A percentile compares a stretch with the other conserved stretches of the same genome.
Conservation (phyloP, 1,284 basidiomycete genomes). For the Pyrrhoderma noxium region DNA sequence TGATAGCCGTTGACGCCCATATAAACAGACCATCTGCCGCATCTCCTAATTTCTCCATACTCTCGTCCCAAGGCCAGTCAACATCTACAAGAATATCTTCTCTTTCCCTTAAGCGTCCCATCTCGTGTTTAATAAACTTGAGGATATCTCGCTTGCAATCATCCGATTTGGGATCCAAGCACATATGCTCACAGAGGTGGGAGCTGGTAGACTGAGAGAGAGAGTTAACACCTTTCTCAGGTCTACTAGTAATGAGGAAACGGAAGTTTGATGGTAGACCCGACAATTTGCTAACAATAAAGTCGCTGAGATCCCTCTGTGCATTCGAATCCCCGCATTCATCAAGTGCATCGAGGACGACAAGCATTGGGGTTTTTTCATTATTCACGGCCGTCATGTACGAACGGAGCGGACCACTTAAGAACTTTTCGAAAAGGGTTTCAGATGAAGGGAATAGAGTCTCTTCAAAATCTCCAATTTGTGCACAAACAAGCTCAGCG, state of each 20-base stretch:
- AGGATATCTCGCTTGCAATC: background rate
- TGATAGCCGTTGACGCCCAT: slow-evolving; percentile 6
- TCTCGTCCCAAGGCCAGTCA: background rate
- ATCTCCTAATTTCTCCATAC: background rate
- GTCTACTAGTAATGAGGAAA: slow-evolving; percentile 1
- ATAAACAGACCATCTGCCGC: slow-evolving; percentile 2
- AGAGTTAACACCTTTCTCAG: background rate
- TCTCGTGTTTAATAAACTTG: background rate
- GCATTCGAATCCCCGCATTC: background rate
- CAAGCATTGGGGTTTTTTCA: background rate
- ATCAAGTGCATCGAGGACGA: slow-evolving; percentile 2
- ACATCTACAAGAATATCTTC: background rate
- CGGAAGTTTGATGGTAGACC: background rate
- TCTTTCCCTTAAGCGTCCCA: background rate
- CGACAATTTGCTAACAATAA: background rate
- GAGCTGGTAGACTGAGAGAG: no score
- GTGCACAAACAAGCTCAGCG: background rate
- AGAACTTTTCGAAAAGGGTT: background rate
- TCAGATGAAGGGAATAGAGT: background rate
- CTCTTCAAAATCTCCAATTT: background rate
- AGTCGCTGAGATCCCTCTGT: background rate
- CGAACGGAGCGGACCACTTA: background rate
- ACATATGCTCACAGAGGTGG: no score
- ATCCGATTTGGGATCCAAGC: background rate
- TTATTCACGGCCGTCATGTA: background rate